Evolutionary conservation across 2,329 filamentous ascomycete species (phyloP), one percentile per base, ranked within the genome.

Genomic region (Aphanoascus verrucosus): DNA sequence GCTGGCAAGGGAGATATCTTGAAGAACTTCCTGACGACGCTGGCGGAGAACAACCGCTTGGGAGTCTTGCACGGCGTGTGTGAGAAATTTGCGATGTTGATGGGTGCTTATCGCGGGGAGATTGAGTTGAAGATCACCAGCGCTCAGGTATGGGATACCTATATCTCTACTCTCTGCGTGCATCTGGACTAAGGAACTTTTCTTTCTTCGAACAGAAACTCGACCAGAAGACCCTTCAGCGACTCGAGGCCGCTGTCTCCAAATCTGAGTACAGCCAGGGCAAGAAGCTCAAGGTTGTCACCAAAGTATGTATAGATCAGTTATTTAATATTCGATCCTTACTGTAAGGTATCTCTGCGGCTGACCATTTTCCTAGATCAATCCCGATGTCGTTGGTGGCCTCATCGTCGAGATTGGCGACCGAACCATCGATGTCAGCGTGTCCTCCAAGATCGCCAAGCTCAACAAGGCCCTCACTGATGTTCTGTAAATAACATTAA

Each of bases 381-480:
- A 95, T 82, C 81, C 91, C 58, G 91, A 97, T 56, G 91, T 98
- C 68, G 75, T 94, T 62, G 93, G 93, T 62, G 93, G 93, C 58
- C 83, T 98, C 62, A 75, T 98, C 61, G 91, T 98, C 68, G 91
- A 97, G 77, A 86, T 97, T 63, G 91, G 90, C 67, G 91, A 97
- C 80, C 86, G 91, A 69, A 97, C 91, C 72, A 95, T 98, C 69
- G 93, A 98, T 76, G 85, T 96, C 64, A 93, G 86, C 74, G 90
- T 98, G 67, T 91, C 91, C 48, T 79, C 86, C 71, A 94, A 91
- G 81, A 85, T 98, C 74, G 81, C 87, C 72, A 94, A 89, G 83
- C 88, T 98, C 82, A 98, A 98, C 88, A 98, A 97, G 85, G 84
- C 95, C 72, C 86, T 98, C 70, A 90, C 81, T 64, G 93, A 98